A percentile compares a stretch with the other conserved stretches of the same genome.
Evolutionary conservation across 768 basidiomycete genomes (phyloP).

Genomic region (Amylocystis lapponica): DNA sequence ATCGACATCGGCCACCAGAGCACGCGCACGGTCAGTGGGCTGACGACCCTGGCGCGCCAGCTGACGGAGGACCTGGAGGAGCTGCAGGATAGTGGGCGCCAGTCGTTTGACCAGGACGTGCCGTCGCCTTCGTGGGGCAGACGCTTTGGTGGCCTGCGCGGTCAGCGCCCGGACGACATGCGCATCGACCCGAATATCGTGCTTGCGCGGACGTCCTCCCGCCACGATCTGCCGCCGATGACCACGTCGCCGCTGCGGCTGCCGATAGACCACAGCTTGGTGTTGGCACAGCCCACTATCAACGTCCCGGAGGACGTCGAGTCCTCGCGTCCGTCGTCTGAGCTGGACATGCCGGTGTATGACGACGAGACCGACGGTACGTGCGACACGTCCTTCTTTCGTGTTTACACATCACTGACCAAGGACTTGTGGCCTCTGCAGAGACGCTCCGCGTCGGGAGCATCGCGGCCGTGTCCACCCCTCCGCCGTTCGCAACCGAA

Average conservation of each 20-base stretch:
- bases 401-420: conserved; percentile 2
- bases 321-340: conserved; percentile 28
- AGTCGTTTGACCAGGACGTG: conserved; percentile 1
- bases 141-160: conserved; percentile 16
- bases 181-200: conserved; percentile 13
- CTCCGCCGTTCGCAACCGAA: conserved; percentile 35
- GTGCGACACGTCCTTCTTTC: too few species aligned
- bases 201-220: conserved; percentile 15
- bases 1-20: conserved; percentile 23
- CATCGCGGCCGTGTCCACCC: conserved; percentile 46
- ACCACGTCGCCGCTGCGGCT: conserved; percentile 21
- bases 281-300: conserved; percentile 19
- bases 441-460: conserved; percentile 45
- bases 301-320: conserved; percentile 32
- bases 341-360: conserved; percentile 23
- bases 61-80: conserved; percentile 33
- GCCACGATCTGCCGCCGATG: conserved; percentile 4
- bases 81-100: conserved; percentile 12
- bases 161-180: conserved; percentile 11
- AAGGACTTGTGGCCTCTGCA: conserved; percentile 24
- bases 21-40: conserved; percentile 29
- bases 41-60: conserved; percentile 35
- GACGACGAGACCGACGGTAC: conserved; percentile 36
- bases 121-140: conserved; percentile 16
- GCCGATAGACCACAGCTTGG: conserved; percentile 19